These are phyloP conservation scores for Papiliotrema nemorosa DNA, from an alignment of 1,284 basidiomycete genomes.

Conservation along the genomic window DNA sequence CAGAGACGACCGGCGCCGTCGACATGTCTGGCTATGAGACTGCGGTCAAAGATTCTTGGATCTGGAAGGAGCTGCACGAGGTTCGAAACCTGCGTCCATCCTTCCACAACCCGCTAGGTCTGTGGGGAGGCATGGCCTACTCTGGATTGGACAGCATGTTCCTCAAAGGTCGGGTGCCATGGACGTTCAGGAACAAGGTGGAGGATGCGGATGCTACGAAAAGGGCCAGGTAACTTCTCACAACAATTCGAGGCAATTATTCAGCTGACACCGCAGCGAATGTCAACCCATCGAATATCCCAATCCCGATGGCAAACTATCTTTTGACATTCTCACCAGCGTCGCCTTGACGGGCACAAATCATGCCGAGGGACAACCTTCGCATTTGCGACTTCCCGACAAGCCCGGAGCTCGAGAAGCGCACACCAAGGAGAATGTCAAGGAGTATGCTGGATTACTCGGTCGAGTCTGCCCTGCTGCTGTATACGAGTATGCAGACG, in stretches of 20 bases:
- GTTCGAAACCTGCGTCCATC: constrained; percentile 90
- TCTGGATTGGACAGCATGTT: constrained; percentile 86
- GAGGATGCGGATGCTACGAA: constrained; percentile 74
- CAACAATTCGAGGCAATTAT: not conserved
- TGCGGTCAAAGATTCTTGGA: constrained; percentile 75
- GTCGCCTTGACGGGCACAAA: constrained; percentile 91
- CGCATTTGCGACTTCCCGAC: constrained; percentile 71
- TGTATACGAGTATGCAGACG: constrained; percentile 92
- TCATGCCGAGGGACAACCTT: constrained; percentile 92
- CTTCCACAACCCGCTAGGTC: constrained; percentile 79
- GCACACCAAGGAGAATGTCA: constrained; percentile 75
- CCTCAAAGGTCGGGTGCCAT: constrained; percentile 81
- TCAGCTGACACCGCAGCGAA: constrained; percentile 43
- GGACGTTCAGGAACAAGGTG: constrained; percentile 76
- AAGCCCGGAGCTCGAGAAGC: constrained; percentile 54
- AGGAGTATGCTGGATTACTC: constrained; percentile 79
- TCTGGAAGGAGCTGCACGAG: constrained; percentile 82
- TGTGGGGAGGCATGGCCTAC: constrained; percentile 86
- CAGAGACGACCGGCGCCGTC: constrained; percentile 37
- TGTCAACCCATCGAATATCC: constrained; percentile 87
- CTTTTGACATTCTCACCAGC: constrained; percentile 90
- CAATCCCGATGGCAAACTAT: constrained; percentile 81
- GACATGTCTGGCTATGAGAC: constrained; percentile 77
- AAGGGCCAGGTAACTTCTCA: constrained; percentile 54
- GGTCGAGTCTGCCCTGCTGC: constrained; percentile 90